Base-by-base conservation (phyloP, 768 basidiomycete species). In the Neoboletus brunneissimus region DNA sequence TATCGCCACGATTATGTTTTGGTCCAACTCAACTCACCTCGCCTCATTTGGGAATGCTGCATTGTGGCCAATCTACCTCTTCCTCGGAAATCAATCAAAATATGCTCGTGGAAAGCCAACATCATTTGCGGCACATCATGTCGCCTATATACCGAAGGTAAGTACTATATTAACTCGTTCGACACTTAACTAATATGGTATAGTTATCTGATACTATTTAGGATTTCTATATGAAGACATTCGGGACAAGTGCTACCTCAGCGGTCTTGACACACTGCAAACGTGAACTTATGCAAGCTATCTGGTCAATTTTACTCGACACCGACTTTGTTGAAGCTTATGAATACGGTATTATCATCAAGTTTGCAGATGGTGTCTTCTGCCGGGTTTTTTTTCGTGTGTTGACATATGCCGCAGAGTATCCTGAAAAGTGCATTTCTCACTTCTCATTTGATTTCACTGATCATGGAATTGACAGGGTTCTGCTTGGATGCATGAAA, bases 241-340 rank as follows among this genome's bases (percentile, higher is more conserved):
- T 51, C 1, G 16, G 25, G 4, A 44, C 8, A 7, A 52, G 54
- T 27, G 40, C 32, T 0, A 43, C 40, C 0, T 40, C 23, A 0
- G 32, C 13, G 0, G 34, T 32, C 1, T 23, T 68, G 4, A 68
- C 59, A 0, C 61, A 67, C 35, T 59, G 54, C n/a, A 54, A 43
- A 2, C 51, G 48, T 2, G 64, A 73, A 41, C 16, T n/a, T n/a
- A n/a, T n/a, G n/a, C n/a, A n/a, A n/a, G n/a, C n/a, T n/a, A n/a
- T n/a, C n/a, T n/a, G n/a, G 63, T n/a, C 22, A 0, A 38, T 67
- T 13, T 18, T 73, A 0, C 47, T 73, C 0, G 59, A 72, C 9
- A 12, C 60, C 0, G 61, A 72, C 0, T 72, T 72, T 20, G 8
- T 66, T 0, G 11, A 63, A 0, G 60, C 69, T 0, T 72, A 68